phyloP scores from a whole-genome alignment of 2,329 filamentous ascomycete species.

The Ascocoryne sarcoides region DNA sequence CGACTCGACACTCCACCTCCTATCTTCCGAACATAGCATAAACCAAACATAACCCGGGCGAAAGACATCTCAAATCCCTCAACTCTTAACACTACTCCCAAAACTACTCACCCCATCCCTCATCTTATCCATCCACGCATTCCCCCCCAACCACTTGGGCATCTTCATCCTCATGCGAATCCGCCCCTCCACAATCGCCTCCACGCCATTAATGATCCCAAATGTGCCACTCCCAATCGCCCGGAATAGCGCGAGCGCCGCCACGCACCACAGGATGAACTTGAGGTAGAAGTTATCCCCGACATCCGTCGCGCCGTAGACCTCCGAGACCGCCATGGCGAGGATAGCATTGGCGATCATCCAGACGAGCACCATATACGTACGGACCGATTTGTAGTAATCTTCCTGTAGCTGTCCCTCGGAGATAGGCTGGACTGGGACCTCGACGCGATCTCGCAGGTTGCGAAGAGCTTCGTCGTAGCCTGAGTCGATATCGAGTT shows the following conservation, averaged over 20 bases:
- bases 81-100: slow-evolving; percentile 23
- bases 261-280: slow-evolving; percentile 90
- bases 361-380: slow-evolving; percentile 96
- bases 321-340: slow-evolving; percentile 86
- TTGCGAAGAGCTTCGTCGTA: slow-evolving; percentile 97
- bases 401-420: slow-evolving; percentile 91
- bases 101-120: slow-evolving; percentile 26
- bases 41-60: no score
- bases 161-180: slow-evolving; percentile 36
- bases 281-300: slow-evolving; percentile 82
- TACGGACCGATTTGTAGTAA: slow-evolving; percentile 94
- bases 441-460: slow-evolving; percentile 84
- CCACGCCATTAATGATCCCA: slow-evolving; percentile 73
- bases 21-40: no score
- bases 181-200: slow-evolving; percentile 78
- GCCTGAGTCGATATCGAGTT: slow-evolving; percentile 94
- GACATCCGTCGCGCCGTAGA: slow-evolving; percentile 64
- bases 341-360: slow-evolving; percentile 87
- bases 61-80: no score
- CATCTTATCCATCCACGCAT: slow-evolving; percentile 19
- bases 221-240: slow-evolving; percentile 76
- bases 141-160: slow-evolving; percentile 23
- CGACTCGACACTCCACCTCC: no score
- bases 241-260: slow-evolving; percentile 76
- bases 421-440: slow-evolving; percentile 49